These are phyloP conservation scores for Tricholoma bakamatsutake DNA, from an alignment of 768 basidiomycete species.

Conservation along the genomic window DNA sequence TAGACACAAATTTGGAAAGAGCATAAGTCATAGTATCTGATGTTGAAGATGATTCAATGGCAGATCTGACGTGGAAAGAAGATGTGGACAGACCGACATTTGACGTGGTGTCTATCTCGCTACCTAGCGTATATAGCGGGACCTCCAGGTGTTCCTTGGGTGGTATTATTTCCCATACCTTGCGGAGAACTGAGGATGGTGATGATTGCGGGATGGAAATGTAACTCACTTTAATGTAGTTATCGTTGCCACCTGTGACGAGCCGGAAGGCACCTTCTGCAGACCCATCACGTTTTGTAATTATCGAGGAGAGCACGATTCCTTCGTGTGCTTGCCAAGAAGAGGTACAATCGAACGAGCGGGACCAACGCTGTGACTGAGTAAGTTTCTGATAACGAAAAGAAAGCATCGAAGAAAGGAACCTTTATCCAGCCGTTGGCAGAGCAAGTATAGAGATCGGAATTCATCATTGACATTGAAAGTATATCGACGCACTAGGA, in stretches of 20 bases:
- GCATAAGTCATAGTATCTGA: slow-evolving; percentile 73
- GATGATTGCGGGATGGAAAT: neutral
- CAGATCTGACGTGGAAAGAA: neutral
- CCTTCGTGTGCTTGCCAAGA: slow-evolving; percentile 80
- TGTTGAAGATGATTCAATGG: neutral
- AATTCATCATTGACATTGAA: slow-evolving; percentile 65
- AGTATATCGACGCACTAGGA: slow-evolving; percentile 72
- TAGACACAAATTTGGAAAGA: slow-evolving; percentile 79
- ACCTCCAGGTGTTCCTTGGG: slow-evolving; percentile 19
- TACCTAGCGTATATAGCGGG: slow-evolving; percentile 2
- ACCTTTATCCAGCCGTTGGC: slow-evolving; percentile 71
- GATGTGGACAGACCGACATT: slow-evolving; percentile 4
- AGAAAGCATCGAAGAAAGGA: neutral
- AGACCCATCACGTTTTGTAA: slow-evolving; percentile 32
- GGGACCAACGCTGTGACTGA: slow-evolving; percentile 62
- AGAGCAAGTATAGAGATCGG: slow-evolving; percentile 60
- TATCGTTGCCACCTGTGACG: slow-evolving; percentile 83
- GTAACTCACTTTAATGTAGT: slow-evolving; percentile 64
- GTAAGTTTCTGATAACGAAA: neutral
- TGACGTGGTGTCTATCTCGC: neutral
- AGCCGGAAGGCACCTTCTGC: slow-evolving; percentile 32
- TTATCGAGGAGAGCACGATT: slow-evolving; percentile 75
- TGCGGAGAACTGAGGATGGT: neutral
- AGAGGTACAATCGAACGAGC: slow-evolving; percentile 78
- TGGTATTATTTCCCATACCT: slow-evolving; percentile 54